Evolutionary conservation across 2,329 filamentous ascomycete genomes (phyloP), one percentile per base, ranked within the genome.

Genomic region (Phialemonium atrogriseum): DNA sequence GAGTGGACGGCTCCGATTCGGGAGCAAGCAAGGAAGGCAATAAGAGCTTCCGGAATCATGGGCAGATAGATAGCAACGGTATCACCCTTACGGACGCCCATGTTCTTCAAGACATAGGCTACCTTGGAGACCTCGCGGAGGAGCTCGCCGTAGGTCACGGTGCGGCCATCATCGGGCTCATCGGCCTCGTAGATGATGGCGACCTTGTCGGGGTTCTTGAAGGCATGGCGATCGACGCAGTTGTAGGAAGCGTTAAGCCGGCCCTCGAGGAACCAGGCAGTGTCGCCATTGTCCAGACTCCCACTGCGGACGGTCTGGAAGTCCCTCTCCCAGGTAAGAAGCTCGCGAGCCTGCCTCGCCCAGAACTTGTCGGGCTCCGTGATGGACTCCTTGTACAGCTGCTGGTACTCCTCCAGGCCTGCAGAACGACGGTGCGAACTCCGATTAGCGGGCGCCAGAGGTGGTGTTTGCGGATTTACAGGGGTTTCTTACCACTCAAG

Each of bases 141-240:
- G 32, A 98, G 81, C 71, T 98, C 88, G 49, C 82, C 76, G 50
- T 96, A 98, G 43, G 85, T 91, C 58, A 98, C 81, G 44, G 73
- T 88, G 45, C 89, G 86, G 52, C 91, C 88, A 54, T 94, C 83
- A 33, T 63, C 70, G 24, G 81, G 76, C 62, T 98, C 91, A 51
- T 98, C 91, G 39, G 88, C 89, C 68, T 98, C 91, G 68, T 96
- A 98, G 65, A 96, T 94, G 63, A 98, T 94, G 56, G 91, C 91
- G 28, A 91, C 78, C 64, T 82, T 86, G 64, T 96, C 67, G 28
- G 91, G 91, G 62, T 94, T 79, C 63, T 88, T 87, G 62, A 93
- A 75, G n/a, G 91, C 91, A 60, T 96, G 89, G 40, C 91, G 84
- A 54, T 98, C 91, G 43, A 98, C 80, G 53, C 87, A 94, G 69